Percentiles rank a stretch among this genome's conserved stretches.
phyloP scores from a whole-genome alignment of 768 basidiomycete species.

The Pluteus cervinus region DNA sequence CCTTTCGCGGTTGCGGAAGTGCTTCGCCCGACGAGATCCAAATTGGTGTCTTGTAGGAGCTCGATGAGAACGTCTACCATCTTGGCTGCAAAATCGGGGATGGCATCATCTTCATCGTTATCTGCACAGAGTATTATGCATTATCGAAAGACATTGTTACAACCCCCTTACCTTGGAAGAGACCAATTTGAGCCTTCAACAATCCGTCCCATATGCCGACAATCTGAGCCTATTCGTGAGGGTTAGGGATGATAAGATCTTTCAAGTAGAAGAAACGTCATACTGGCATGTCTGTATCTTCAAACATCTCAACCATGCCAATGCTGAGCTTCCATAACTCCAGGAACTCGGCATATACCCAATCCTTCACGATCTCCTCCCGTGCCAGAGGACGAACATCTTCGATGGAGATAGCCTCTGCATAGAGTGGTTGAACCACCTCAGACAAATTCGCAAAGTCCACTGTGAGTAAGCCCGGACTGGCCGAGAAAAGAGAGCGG shows the following conservation, averaged over 20 bases:
- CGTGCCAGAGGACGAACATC: slow-evolving; percentile 53
- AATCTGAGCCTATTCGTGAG: slow-evolving; percentile 33
- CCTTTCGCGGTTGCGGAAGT: slow-evolving; percentile 11
- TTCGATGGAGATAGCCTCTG: slow-evolving; percentile 43
- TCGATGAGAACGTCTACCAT: slow-evolving; percentile 39
- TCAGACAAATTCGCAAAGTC: slow-evolving; percentile 43
- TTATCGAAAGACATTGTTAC: slow-evolving; percentile 8
- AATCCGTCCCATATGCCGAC: slow-evolving; percentile 53
- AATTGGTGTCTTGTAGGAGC: slow-evolving; percentile 39
- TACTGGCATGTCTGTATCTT: slow-evolving; percentile 44
- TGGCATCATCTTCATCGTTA: slow-evolving; percentile 31
- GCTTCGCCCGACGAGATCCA: slow-evolving; percentile 34
- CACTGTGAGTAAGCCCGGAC: slow-evolving; percentile 47
- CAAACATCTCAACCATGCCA: slow-evolving; percentile 36
- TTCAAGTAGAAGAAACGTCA: slow-evolving; percentile 18
- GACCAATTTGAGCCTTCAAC: slow-evolving; percentile 39
- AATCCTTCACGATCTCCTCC: slow-evolving; percentile 48
- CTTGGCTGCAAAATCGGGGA: slow-evolving; percentile 31
- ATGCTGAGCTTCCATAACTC: slow-evolving; percentile 47
- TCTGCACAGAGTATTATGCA: slow-evolving; percentile 25
- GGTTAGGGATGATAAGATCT: slow-evolving; percentile 1
- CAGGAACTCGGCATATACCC: slow-evolving; percentile 47
- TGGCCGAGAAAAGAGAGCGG: slow-evolving; percentile 46
- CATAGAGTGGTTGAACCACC: slow-evolving; percentile 46
- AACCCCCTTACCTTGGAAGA: slow-evolving; percentile 44